Evolutionary conservation across 768 basidiomycete species (phyloP), one percentile per base, ranked within the genome.

Genomic region (Suillus subalutaceus): DNA sequence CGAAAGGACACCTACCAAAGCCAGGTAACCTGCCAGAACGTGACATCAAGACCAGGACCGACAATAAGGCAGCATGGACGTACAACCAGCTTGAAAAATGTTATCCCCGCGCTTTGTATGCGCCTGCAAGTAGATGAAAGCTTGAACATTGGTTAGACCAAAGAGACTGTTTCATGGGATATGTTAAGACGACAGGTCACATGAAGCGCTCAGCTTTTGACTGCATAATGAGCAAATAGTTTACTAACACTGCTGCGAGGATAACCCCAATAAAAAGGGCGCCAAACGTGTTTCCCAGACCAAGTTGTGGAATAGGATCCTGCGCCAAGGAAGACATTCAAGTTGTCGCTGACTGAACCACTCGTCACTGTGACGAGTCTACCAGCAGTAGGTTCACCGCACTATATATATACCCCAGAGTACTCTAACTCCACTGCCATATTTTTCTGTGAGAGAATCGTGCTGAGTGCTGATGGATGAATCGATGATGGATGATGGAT

Each of bases 1-100:
- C 18, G 20, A 41, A 26, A 18, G 16, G 9, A 43, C 16, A 52
- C 66, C 8, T 38, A 67, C 66, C 66, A 67, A 23, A 67, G 65
- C 38, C 43, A 62, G 57, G 16, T 20, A 40, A 67, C 58, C 66
- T 67, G 10, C 15, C 26, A 30, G 16, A 30, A 59, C 4, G 13
- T 12, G 26, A n/a, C 18, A 30, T 59, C 16, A 41, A 59, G 18
- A 13, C 16, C 16, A 12, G 38, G 41, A 30, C 23, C 2, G 2
- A 41, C 9, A 30, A 18, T 5, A 41, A 59, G 40, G 10, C 4
- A 41, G 10, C 2, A 59, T 59, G 3, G 10, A 59, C 58, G 58
- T 59, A 59, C 58, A 18, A 20, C 40, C 26, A 41, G 10, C 8
- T 60, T 60, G 26, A 41, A 30, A 16, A 60, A 41, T 41, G 40